Percentiles rank a stretch among this genome's conserved stretches.
phyloP scores from a whole-genome alignment of 2,329 filamentous ascomycete genomes.

The Cladosporium sp. region DNA sequence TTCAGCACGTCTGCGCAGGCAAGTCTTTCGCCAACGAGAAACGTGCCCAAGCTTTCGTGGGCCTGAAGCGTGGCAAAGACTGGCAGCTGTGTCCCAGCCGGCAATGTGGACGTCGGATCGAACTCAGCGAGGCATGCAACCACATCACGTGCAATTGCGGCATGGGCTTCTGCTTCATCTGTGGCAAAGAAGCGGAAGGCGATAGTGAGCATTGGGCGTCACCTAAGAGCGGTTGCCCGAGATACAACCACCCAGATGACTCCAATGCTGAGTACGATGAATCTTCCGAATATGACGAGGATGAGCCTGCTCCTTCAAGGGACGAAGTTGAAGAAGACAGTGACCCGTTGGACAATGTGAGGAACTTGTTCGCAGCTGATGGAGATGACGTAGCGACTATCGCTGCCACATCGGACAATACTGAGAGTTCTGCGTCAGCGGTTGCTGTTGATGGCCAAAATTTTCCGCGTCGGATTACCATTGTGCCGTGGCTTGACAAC shows the following conservation, averaged over 20 bases:
- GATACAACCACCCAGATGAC: conserved; percentile 10
- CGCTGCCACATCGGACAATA: not conserved
- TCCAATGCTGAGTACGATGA: not conserved
- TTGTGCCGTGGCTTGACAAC: too few species aligned
- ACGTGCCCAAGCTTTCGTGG: conserved; percentile 9
- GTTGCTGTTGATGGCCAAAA: too few species aligned
- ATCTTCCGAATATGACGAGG: not conserved
- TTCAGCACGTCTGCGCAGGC: not conserved
- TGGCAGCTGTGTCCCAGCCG: conserved; percentile 14
- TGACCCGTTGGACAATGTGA: not conserved
- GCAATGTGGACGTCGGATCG: conserved; percentile 3
- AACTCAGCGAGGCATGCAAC: conserved; percentile 15
- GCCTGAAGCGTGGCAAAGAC: conserved; percentile 12
- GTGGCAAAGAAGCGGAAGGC: conserved; percentile 7
- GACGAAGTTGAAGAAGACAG: not conserved
- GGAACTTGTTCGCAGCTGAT: not conserved
- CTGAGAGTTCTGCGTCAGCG: not conserved
- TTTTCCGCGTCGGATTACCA: too few species aligned
- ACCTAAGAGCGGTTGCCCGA: conserved; percentile 6
- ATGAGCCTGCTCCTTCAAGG: too few species aligned
- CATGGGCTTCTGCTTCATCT: conserved; percentile 14
- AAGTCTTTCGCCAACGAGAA: not conserved
- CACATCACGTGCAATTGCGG: conserved; percentile 14
- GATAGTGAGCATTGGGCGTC: conserved; percentile 10
- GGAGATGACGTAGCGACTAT: not conserved